These are phyloP conservation scores for Crithidia fasciculata DNA, from an alignment of 208 protist species.

Conservation along the genomic window DNA sequence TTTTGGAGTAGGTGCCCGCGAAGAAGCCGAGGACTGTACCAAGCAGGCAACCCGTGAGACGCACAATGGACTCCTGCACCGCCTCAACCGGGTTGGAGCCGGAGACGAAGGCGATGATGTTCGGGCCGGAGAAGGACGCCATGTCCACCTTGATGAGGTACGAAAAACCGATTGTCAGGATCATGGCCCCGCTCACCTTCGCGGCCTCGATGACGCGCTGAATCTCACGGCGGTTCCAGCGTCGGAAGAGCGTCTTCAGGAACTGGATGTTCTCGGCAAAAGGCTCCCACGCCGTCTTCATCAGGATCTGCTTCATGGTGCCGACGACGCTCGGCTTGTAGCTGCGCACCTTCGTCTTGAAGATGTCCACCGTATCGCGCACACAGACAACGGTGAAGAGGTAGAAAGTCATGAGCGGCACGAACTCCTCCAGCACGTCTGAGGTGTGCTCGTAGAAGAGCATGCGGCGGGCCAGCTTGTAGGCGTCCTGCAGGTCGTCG, in stretches of 20 bases:
- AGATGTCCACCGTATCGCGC: slow-evolving; percentile 73
- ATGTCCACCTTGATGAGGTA: slow-evolving; percentile 73
- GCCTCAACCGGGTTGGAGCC: slow-evolving; percentile 88
- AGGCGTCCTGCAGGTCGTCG: slow-evolving; percentile 65
- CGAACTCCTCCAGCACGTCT: slow-evolving; percentile 80
- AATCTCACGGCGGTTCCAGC: slow-evolving; percentile 66
- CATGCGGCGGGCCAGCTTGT: slow-evolving; percentile 59
- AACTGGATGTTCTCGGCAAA: slow-evolving; percentile 72
- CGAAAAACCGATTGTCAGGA: slow-evolving; percentile 81
- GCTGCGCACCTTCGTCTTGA: slow-evolving; percentile 52
- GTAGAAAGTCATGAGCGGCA: slow-evolving; percentile 92
- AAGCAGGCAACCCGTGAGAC: slow-evolving; percentile 85
- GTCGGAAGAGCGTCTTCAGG: slow-evolving; percentile 52
- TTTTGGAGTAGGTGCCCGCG: slow-evolving; percentile 75
- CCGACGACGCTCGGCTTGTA: slow-evolving; percentile 35
- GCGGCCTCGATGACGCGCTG: slow-evolving; percentile 88
- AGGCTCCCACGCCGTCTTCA: slow-evolving; percentile 48
- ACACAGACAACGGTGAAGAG: slow-evolving; percentile 87
- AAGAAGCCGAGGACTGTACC: slow-evolving; percentile 91
- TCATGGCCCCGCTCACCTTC: slow-evolving; percentile 89
- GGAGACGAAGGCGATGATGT: slow-evolving; percentile 90
- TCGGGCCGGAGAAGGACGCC: slow-evolving; percentile 76
- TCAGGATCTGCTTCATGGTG: slow-evolving; percentile 45
- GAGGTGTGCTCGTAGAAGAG: slow-evolving; percentile 86
- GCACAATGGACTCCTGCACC: slow-evolving; percentile 83